Conservation (phyloP, 1,139 yeast genomes). For the Insectozyma bohioensis region DNA sequence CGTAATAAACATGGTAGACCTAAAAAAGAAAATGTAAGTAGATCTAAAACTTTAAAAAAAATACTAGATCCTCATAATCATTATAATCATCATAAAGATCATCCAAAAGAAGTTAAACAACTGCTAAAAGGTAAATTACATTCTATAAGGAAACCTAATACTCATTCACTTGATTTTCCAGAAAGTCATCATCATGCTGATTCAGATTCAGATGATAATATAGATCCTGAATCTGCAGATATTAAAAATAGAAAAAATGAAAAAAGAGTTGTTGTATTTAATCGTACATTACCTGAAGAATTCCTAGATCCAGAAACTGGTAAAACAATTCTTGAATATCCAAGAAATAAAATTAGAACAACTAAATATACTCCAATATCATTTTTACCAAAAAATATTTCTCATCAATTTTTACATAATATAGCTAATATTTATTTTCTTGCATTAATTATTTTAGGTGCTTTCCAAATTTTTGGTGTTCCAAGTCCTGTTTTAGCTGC, state of each 20-base stretch:
- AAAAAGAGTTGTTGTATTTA: slow-evolving; percentile 62
- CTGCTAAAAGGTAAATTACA: slow-evolving; percentile 16
- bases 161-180: slow-evolving; percentile 23
- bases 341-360: slow-evolving; percentile 58
- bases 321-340: slow-evolving; percentile 32
- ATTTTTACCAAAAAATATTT: slow-evolving; percentile 54
- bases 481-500: slow-evolving; percentile 56
- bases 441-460: slow-evolving; percentile 50
- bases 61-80: slow-evolving; percentile 20
- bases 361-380: slow-evolving; percentile 59
- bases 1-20: slow-evolving; percentile 76
- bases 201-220: slow-evolving; percentile 17
- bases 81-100: slow-evolving; percentile 11
- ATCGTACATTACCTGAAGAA: slow-evolving; percentile 65
- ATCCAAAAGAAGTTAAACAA: too few relatives aligned
- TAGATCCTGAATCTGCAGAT: slow-evolving; percentile 29
- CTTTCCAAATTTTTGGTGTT: slow-evolving; percentile 56
- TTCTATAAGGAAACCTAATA: slow-evolving; percentile 22
- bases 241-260: slow-evolving; percentile 41
- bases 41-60: slow-evolving; percentile 47
- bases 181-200: slow-evolving; percentile 23
- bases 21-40: slow-evolving; percentile 37
- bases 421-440: slow-evolving; percentile 59
- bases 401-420: slow-evolving; percentile 48
- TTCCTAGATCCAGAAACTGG: slow-evolving; percentile 49